phyloP scores from a whole-genome alignment of 2,329 filamentous ascomycete species.

The Aspergillus versicolor region DNA sequence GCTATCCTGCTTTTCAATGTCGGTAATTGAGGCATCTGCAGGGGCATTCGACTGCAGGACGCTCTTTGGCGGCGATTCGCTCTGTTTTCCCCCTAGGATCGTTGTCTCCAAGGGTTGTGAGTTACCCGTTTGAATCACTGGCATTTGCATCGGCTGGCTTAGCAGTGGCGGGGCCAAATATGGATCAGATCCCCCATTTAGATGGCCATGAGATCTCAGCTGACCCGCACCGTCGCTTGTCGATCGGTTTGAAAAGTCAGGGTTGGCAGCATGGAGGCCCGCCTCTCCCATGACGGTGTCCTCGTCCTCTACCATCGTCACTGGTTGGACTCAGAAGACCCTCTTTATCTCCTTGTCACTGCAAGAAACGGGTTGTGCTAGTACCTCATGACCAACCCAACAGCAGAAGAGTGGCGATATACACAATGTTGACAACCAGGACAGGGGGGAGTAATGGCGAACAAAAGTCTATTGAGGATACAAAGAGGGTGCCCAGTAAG shows the following conservation, averaged over 20 bases:
- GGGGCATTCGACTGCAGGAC: slow-evolving; percentile 27
- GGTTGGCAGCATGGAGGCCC: slow-evolving; percentile 19
- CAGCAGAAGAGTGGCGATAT: background rate
- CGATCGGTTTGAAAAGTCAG: slow-evolving; percentile 17
- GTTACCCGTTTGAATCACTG: slow-evolving; percentile 16
- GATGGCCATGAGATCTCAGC: slow-evolving; percentile 15
- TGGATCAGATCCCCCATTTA: slow-evolving; percentile 22
- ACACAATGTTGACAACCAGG: background rate
- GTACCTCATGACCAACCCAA: slow-evolving; percentile 19
- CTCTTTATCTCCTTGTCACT: slow-evolving; percentile 10
- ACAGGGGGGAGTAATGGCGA: background rate
- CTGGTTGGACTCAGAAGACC: slow-evolving; percentile 3
- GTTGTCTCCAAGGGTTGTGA: slow-evolving; percentile 5
- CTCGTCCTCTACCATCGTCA: slow-evolving; percentile 37
- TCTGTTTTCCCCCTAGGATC: slow-evolving; percentile 6
- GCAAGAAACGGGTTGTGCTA: slow-evolving; percentile 1
- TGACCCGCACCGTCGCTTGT: slow-evolving; percentile 18
- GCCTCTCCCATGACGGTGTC: slow-evolving; percentile 42
- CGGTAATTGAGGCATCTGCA: slow-evolving; percentile 20
- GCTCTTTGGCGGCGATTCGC: slow-evolving; percentile 21
- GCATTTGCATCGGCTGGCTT: slow-evolving; percentile 21
- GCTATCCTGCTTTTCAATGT: slow-evolving; percentile 31
- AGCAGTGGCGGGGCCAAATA: slow-evolving; percentile 25
- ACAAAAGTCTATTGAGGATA: background rate
- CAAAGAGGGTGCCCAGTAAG: background rate